These are phyloP conservation scores for Diaporthe vexans DNA, from an alignment of 2,329 filamentous ascomycete species.

Conservation along the genomic window DNA sequence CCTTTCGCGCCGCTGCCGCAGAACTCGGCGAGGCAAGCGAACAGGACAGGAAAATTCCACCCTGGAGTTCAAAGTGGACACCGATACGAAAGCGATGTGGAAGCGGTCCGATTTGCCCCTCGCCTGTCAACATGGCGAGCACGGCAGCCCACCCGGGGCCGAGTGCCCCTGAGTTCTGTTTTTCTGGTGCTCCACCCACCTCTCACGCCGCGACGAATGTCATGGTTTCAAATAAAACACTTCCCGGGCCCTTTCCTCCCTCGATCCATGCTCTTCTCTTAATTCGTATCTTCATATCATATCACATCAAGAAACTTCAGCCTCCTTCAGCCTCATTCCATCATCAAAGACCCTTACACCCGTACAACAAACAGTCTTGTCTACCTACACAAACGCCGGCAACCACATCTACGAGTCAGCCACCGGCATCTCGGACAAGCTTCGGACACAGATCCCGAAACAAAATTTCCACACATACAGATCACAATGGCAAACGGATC, in stretches of 20 bases:
- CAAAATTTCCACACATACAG: no score
- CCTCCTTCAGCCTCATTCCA: background rate
- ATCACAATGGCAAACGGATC: background rate
- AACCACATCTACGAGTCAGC: background rate
- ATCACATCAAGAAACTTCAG: background rate
- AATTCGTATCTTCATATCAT: slow-evolving; percentile 8
- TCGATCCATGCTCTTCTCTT: slow-evolving; percentile 15
- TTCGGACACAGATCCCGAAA: background rate
- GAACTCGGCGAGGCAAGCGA: background rate
- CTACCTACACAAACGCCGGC: background rate
- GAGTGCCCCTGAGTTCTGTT: slow-evolving; percentile 25
- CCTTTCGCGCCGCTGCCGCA: slow-evolving; percentile 27
- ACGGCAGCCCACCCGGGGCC: slow-evolving; percentile 7
- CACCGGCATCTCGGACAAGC: background rate
- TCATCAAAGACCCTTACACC: background rate
- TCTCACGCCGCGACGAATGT: slow-evolving; percentile 13
- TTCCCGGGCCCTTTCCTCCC: slow-evolving; percentile 8
- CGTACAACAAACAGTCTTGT: background rate
- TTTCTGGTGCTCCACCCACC: slow-evolving; percentile 5
- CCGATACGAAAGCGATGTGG: slow-evolving; percentile 14
- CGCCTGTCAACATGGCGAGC: background rate
- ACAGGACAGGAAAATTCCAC: background rate
- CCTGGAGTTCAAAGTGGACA: slow-evolving; percentile 5
- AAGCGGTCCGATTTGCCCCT: slow-evolving; percentile 11
- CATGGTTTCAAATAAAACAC: slow-evolving; percentile 22